Conservation (phyloP, 805 yeast species). For the Hanseniaspora lachancei region DNA sequence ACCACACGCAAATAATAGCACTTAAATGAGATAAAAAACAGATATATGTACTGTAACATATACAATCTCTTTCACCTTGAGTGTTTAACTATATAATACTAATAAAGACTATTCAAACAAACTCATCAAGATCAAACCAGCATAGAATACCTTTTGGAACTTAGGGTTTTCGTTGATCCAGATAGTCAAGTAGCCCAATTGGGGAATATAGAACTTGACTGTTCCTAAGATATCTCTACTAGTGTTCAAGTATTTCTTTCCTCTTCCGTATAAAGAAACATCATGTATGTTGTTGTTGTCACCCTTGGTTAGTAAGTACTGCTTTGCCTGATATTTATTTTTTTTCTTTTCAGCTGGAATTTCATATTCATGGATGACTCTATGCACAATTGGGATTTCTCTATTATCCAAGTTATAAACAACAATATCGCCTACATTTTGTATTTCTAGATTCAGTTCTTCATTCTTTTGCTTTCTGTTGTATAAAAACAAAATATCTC, state of each 20-base stretch:
- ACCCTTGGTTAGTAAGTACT: constrained; percentile 80
- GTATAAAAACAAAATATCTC: constrained; percentile 86
- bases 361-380: constrained; percentile 79
- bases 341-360: constrained; percentile 22
- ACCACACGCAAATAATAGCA: too few relatives aligned
- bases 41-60: too few relatives aligned
- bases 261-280: constrained; percentile 65
- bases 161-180: constrained; percentile 78
- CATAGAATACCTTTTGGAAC: constrained; percentile 67
- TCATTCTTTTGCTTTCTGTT: constrained; percentile 44
- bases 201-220: constrained; percentile 85
- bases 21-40: too few relatives aligned
- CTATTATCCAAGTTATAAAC: constrained; percentile 75
- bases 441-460: constrained; percentile 19
- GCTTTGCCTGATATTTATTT: constrained; percentile 30
- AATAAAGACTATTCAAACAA: constrained; percentile 28
- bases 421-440: constrained; percentile 81
- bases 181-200: constrained; percentile 80
- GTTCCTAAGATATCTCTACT: constrained; percentile 72
- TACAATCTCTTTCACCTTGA: too few relatives aligned
- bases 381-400: constrained; percentile 89
- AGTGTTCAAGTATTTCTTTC: constrained; percentile 64
- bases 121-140: constrained; percentile 57
- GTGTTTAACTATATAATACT: background rate
- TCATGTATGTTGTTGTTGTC: constrained; percentile 92